Evolutionary conservation across 225 moss, liverwort and hornwort species (phyloP).

Genomic region (Ulota crispa): DNA sequence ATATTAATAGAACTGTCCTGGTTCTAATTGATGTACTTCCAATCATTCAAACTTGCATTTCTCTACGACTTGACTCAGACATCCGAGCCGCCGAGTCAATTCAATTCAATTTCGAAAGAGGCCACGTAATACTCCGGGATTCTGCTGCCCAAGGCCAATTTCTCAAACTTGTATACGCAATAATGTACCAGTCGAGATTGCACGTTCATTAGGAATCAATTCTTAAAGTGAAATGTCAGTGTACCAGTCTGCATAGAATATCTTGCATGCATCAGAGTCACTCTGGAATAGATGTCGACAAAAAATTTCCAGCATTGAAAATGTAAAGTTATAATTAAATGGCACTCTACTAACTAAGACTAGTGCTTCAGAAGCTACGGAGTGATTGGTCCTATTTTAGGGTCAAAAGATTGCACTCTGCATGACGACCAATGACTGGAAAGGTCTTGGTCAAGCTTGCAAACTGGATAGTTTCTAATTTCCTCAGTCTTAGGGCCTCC

Average conservation of each 20-base stretch:
- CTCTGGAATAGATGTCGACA: background rate
- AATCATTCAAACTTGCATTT: background rate
- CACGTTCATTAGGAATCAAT: background rate
- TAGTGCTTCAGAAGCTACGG: background rate
- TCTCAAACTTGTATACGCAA: background rate
- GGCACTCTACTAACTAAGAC: background rate
- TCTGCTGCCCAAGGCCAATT: background rate
- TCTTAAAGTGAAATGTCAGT: background rate
- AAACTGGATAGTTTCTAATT: background rate
- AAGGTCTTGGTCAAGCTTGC: background rate
- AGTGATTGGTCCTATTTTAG: background rate
- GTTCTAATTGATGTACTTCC: background rate
- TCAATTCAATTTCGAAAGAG: background rate
- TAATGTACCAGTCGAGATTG: background rate
- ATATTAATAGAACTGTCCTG: background rate
- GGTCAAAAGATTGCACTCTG: conserved; percentile 7
- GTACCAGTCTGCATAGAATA: background rate
- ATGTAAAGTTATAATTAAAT: background rate
- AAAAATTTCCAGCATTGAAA: background rate
- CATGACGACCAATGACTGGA: background rate
- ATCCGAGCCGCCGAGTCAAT: background rate
- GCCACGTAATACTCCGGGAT: background rate
- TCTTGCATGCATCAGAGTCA: background rate
- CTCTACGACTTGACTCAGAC: background rate
- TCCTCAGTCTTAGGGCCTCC: background rate